Conservation (phyloP, 1,139 yeast species). For the Yamadazyma buinensis region DNA sequence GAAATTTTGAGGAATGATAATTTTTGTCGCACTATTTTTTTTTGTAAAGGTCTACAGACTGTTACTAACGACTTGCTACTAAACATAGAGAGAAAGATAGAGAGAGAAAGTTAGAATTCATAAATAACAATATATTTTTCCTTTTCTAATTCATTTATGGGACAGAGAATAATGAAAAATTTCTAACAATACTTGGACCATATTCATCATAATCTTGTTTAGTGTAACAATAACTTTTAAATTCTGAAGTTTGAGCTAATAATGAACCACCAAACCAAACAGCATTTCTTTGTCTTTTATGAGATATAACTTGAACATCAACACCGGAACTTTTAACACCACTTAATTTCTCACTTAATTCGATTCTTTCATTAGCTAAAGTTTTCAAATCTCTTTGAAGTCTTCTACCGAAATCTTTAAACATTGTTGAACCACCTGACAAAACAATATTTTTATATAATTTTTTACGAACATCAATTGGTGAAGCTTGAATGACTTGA, state of each 20-base stretch:
- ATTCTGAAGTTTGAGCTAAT: conserved; percentile 95
- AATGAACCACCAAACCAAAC: conserved; percentile 99
- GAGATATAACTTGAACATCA: conserved; percentile 94
- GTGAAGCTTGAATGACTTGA: conserved; percentile 90
- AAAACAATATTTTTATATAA: conserved; percentile 91
- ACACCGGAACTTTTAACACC: conserved; percentile 91
- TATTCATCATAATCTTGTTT: conserved; percentile 96
- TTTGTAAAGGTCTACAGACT: not conserved
- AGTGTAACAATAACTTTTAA: conserved; percentile 93
- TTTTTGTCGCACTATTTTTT: not conserved
- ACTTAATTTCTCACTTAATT: conserved; percentile 71
- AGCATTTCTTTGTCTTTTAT: conserved; percentile 96
- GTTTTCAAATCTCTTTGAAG: conserved; percentile 90
- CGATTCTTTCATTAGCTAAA: conserved; percentile 85
- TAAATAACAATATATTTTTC: too few species aligned
- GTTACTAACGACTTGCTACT: too few species aligned
- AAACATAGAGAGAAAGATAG: too few species aligned
- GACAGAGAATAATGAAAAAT: conserved; percentile 88
- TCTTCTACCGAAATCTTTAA: conserved; percentile 96
- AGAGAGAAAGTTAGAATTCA: not conserved
- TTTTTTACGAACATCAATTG: conserved; percentile 97
- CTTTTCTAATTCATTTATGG: conserved; percentile 42
- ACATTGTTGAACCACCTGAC: conserved; percentile 98
- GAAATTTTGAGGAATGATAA: not conserved
- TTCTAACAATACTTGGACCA: conserved; percentile 96